Percentiles rank a stretch among this genome's conserved stretches.
phyloP scores from a whole-genome alignment of 768 basidiomycete genomes.

The Neoboletus subvelutipes region DNA sequence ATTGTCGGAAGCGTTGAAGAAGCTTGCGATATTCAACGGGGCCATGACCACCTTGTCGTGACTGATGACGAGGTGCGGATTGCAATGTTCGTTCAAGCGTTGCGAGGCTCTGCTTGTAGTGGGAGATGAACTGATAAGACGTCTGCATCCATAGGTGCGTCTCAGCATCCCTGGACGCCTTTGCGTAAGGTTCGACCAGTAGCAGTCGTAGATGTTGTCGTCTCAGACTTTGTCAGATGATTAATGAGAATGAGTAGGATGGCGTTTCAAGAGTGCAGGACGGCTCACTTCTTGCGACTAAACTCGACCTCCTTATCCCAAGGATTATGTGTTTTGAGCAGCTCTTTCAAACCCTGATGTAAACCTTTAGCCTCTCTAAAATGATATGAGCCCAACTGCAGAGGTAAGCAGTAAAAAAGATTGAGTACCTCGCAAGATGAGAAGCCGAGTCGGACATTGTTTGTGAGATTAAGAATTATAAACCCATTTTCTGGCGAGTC shows the following conservation, averaged over 20 bases:
- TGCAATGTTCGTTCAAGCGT: constrained; percentile 60
- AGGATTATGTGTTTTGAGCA: constrained; percentile 70
- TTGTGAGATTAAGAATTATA: constrained; percentile 18
- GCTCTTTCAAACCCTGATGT: constrained; percentile 71
- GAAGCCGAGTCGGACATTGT: constrained; percentile 43
- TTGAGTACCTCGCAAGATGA: constrained; percentile 36
- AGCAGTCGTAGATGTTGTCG: constrained; percentile 68
- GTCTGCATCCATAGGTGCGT: constrained; percentile 92
- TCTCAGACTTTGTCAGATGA: constrained; percentile 51
- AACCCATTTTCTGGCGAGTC: constrained; percentile 22
- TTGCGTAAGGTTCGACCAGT: constrained; percentile 64
- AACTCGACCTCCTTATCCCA: constrained; percentile 88
- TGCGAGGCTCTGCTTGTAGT: constrained; percentile 76
- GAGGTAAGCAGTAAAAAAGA: constrained; percentile 1
- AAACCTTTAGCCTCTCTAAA: constrained; percentile 76
- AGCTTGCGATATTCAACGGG: constrained; percentile 85
- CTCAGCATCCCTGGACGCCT: constrained; percentile 77
- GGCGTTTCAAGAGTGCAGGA: constrained; percentile 5
- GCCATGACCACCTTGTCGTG: constrained; percentile 46
- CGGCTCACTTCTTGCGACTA: constrained; percentile 76
- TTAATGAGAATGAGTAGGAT: constrained; percentile 6
- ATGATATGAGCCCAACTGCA: constrained; percentile 7
- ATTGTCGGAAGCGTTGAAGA: constrained; percentile 84
- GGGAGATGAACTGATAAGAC: constrained; percentile 78
- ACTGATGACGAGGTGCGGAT: constrained; percentile 38